Conservation (phyloP, 1,284 basidiomycete species). For the Hymenochaete sp. region DNA sequence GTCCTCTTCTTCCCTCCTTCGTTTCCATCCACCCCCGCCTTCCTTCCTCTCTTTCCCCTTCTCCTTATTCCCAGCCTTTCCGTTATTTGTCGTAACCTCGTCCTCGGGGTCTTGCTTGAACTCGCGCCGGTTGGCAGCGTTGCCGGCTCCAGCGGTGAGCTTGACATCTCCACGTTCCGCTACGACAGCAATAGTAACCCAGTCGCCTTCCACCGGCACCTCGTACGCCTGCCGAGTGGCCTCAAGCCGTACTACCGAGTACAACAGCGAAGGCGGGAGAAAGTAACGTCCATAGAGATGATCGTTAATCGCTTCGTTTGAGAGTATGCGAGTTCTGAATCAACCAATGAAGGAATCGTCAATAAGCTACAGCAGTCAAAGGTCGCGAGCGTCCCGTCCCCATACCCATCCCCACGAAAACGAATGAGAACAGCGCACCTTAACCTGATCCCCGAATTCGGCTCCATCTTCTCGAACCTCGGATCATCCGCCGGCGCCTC, state of each 20-base stretch:
- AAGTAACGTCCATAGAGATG: slow-evolving; percentile 80
- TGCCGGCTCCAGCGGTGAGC: slow-evolving; percentile 55
- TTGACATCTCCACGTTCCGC: slow-evolving; percentile 75
- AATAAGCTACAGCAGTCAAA: no score
- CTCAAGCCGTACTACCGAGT: slow-evolving; percentile 73
- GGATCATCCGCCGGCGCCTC: slow-evolving; percentile 60
- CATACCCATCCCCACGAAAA: no score
- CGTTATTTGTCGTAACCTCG: slow-evolving; percentile 4
- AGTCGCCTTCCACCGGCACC: slow-evolving; percentile 86
- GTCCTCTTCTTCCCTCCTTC: slow-evolving; percentile 24
- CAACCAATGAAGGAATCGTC: not conserved
- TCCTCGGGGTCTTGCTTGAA: slow-evolving; percentile 15
- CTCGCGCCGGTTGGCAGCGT: slow-evolving; percentile 30
- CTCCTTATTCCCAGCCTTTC: not conserved
- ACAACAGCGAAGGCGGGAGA: slow-evolving; percentile 79
- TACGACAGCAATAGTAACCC: slow-evolving; percentile 83
- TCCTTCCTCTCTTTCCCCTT: slow-evolving; percentile 15
- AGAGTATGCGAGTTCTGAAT: slow-evolving; percentile 58
- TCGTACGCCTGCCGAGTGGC: slow-evolving; percentile 80
- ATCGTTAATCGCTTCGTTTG: slow-evolving; percentile 75
- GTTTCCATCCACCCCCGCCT: no score
- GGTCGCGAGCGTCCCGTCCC: no score
- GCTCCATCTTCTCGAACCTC: slow-evolving; percentile 68
- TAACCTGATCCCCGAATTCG: slow-evolving; percentile 82
- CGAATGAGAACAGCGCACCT: slow-evolving; percentile 54